Conservation (phyloP, 257 asterid species). For the Solanum dulcamara region DNA sequence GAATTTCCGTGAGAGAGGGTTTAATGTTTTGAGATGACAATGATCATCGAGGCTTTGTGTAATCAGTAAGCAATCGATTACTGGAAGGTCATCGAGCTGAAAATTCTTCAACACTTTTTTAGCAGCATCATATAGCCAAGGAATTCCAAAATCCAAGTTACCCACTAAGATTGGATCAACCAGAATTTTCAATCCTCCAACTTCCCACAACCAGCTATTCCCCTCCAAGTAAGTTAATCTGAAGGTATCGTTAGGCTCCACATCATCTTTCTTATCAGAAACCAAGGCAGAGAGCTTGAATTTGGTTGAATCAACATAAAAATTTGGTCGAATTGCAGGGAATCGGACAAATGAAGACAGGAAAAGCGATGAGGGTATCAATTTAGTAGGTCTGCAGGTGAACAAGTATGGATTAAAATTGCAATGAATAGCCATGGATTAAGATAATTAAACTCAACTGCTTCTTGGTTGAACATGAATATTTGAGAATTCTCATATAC, state of each 20-base stretch:
- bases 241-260: constrained; percentile 36
- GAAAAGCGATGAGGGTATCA: too few species aligned
- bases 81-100: constrained; percentile 85
- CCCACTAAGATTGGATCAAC: constrained; percentile 98
- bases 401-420: constrained; percentile 24
- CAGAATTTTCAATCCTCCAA: constrained; percentile 61
- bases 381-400: constrained; percentile 18
- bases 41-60: constrained; percentile 97
- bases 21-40: constrained; percentile 76
- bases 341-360: constrained; percentile 22
- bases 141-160: constrained; percentile 87
- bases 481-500: background rate
- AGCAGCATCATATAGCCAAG: constrained; percentile 89
- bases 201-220: constrained; percentile 96
- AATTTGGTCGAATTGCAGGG: constrained; percentile 11
- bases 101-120: constrained; percentile 60
- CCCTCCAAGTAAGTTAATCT: constrained; percentile 94
- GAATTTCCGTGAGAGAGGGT: constrained; percentile 63
- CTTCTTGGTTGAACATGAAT: too few species aligned
- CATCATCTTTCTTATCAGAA: constrained; percentile 43
- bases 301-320: constrained; percentile 11
- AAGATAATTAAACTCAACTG: too few species aligned
- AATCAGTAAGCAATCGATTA: constrained; percentile 62
- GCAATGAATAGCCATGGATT: constrained; percentile 57
- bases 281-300: constrained; percentile 44